Conservation (phyloP, 768 basidiomycete species). For the Xanthoconium stramineum region DNA sequence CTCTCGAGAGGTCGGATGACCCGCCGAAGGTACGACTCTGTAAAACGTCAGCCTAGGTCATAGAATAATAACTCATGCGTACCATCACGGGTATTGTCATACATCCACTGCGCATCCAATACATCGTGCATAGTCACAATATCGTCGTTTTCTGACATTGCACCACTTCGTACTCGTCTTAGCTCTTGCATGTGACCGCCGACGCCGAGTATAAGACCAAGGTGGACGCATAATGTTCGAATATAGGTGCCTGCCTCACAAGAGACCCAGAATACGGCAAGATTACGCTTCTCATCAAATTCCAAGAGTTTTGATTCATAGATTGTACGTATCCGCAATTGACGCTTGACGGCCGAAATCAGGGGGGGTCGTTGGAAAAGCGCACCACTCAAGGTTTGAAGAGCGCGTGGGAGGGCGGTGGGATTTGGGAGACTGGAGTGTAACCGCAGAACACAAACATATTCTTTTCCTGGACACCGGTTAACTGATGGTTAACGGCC, state of each 20-base stretch:
- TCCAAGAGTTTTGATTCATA: conserved; percentile 95
- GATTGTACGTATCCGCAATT: conserved; percentile 95
- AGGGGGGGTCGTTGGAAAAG: conserved; percentile 98
- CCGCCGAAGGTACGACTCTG: conserved; percentile 94
- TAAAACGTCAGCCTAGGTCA: conserved; percentile 12
- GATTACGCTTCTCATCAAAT: conserved; percentile 95
- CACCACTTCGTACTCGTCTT: conserved; percentile 89
- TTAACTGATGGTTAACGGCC: conserved; percentile 1
- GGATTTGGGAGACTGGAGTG: conserved; percentile 82
- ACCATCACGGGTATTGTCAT: conserved; percentile 98
- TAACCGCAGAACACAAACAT: conserved; percentile 92
- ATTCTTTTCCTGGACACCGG: conserved; percentile 77
- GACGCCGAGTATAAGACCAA: conserved; percentile 91
- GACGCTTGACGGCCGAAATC: conserved; percentile 98
- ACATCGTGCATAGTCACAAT: conserved; percentile 99
- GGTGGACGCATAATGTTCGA: conserved; percentile 95
- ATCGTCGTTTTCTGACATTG: conserved; percentile 96
- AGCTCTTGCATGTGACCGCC: conserved; percentile 99
- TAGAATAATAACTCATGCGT: conserved; percentile 17
- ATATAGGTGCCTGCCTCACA: conserved; percentile 98
- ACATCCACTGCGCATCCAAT: conserved; percentile 96
- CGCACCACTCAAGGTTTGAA: conserved; percentile 96
- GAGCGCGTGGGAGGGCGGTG: conserved; percentile 83
- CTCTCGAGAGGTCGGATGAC: conserved; percentile 94
- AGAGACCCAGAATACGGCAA: conserved; percentile 97